phyloP scores from a whole-genome alignment of 768 basidiomycete species.

The Tephrocybe sp. region DNA sequence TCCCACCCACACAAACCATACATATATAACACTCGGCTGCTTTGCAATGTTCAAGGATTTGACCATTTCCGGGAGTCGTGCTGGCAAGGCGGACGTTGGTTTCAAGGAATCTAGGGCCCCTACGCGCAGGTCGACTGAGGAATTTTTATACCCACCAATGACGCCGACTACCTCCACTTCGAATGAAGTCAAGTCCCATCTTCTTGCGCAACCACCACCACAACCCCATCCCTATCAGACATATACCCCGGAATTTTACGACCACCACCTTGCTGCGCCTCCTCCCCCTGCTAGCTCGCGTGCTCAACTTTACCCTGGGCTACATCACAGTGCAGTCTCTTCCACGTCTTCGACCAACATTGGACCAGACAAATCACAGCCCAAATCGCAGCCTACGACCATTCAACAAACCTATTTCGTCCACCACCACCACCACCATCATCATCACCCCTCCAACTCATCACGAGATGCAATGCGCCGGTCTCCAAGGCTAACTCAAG shows the following conservation, averaged over 20 bases:
- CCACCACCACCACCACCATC: constrained; percentile 4
- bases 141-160: no score
- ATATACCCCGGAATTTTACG: background rate
- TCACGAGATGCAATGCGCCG: background rate
- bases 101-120: no score
- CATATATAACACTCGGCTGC: no score
- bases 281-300: background rate
- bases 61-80: no score
- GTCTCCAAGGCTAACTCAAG: no score
- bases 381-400: background rate
- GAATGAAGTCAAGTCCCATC: background rate
- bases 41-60: no score
- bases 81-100: no score
- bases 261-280: background rate
- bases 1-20: background rate
- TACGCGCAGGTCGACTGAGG: no score
- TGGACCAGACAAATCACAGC: background rate
- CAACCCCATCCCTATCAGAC: constrained; percentile 5
- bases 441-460: background rate
- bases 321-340: background rate
- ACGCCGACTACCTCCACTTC: no score
- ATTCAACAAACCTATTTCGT: constrained; percentile 3
- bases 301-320: background rate
- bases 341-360: background rate
- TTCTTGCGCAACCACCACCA: background rate